These are phyloP conservation scores for Aspergillus persii DNA, from an alignment of 2,329 filamentous ascomycete species.

Conservation along the genomic window DNA sequence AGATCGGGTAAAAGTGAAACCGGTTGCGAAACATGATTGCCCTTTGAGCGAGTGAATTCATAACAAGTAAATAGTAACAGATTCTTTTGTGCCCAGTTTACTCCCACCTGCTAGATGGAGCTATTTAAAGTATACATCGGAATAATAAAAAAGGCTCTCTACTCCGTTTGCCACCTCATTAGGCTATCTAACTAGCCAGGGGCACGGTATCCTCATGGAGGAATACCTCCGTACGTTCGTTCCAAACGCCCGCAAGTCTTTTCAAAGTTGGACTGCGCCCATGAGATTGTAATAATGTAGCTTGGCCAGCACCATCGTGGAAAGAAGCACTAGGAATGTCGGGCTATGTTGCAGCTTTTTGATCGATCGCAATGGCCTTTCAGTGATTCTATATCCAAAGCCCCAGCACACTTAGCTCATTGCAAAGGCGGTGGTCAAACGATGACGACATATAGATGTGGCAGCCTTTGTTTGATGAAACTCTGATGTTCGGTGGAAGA, in stretches of 20 bases:
- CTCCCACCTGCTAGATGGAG: not conserved
- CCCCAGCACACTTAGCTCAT: too few species aligned
- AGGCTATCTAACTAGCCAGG: not conserved
- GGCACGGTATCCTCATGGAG: not conserved
- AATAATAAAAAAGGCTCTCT: not conserved
- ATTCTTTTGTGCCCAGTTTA: not conserved
- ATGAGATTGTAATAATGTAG: not conserved
- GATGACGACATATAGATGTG: too few species aligned
- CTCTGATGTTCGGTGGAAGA: too few species aligned
- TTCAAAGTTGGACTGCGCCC: not conserved
- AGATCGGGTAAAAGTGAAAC: too few species aligned
- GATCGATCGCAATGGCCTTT: not conserved
- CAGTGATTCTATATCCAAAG: too few species aligned
- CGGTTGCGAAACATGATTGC: too few species aligned
- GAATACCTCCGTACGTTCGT: not conserved
- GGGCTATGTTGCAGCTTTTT: not conserved
- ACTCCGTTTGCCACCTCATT: not conserved
- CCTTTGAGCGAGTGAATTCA: not conserved
- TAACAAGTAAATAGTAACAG: conserved; percentile 4
- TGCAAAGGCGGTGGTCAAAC: too few species aligned
- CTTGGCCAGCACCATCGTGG: not conserved
- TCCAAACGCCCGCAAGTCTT: not conserved
- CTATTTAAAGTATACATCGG: not conserved
- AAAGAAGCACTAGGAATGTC: not conserved
- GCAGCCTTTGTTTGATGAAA: too few species aligned